These are phyloP conservation scores for Aulographum hederae DNA, from an alignment of 2,329 filamentous ascomycete species.

Conservation along the genomic window DNA sequence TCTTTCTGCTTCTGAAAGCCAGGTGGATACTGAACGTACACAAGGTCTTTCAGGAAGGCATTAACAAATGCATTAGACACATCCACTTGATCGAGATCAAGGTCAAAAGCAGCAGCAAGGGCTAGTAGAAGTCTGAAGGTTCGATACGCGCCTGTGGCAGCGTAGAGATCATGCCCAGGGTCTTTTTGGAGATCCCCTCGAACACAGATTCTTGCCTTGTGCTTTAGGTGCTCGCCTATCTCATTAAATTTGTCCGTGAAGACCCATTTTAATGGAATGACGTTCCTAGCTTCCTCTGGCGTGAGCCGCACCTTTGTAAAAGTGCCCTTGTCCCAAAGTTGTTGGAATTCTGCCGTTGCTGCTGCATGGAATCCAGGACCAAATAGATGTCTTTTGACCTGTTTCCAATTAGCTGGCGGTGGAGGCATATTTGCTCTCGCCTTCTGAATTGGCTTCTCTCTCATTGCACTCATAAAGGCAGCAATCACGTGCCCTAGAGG, in stretches of 20 bases:
- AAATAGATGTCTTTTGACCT: too few species aligned
- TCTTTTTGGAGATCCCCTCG: slow-evolving; percentile 6
- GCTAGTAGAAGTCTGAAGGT: neutral
- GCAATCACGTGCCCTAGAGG: too few species aligned
- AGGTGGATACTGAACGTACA: neutral
- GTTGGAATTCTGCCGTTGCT: too few species aligned
- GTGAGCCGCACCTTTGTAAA: too few species aligned
- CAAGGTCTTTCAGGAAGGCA: neutral
- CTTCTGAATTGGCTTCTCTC: too few species aligned
- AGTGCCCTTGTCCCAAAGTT: too few species aligned
- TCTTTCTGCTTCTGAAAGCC: neutral
- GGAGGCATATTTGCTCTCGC: too few species aligned
- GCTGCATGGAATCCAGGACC: too few species aligned
- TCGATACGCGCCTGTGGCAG: neutral
- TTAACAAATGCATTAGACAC: neutral
- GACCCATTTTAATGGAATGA: slow-evolving; percentile 6
- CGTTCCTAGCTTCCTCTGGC: too few species aligned
- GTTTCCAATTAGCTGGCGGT: too few species aligned
- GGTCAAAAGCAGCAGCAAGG: neutral
- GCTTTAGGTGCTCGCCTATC: slow-evolving; percentile 7
- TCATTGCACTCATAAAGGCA: too few species aligned
- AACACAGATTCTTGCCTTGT: slow-evolving; percentile 7
- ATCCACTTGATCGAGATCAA: neutral
- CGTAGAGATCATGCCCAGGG: neutral
- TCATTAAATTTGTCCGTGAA: slow-evolving; percentile 8